phyloP scores from a whole-genome alignment of 352 stramenopile species.

The Phytophthora cryptogea region DNA sequence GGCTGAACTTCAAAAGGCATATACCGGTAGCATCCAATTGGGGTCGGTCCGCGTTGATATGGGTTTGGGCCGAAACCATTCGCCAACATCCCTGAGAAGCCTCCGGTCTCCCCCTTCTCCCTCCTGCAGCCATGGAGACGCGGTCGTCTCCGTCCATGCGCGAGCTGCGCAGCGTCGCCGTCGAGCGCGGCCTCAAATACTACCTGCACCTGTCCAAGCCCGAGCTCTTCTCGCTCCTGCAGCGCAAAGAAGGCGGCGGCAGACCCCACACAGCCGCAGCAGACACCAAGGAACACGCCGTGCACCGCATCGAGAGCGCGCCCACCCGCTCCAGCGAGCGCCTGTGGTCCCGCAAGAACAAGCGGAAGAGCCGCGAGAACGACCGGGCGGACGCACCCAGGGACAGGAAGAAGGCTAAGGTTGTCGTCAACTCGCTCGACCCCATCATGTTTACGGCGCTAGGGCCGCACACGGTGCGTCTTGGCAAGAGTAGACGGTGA shows the following conservation, averaged over 20 bases:
- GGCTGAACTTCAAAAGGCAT: conserved; percentile 21
- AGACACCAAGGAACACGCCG: conserved; percentile 19
- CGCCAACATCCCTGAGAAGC: conserved; percentile 29
- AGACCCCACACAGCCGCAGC: conserved; percentile 1
- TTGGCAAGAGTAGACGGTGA: background rate
- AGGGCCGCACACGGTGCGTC: conserved; percentile 69
- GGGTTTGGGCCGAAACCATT: conserved; percentile 41
- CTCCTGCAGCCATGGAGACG: conserved; percentile 62
- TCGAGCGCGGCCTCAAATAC: conserved; percentile 83
- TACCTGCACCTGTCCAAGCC: conserved; percentile 83
- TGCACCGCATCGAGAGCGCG: conserved; percentile 23
- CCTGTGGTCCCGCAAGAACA: conserved; percentile 48
- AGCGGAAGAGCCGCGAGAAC: conserved; percentile 50
- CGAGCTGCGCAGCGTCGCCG: conserved; percentile 69
- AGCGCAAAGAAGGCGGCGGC: conserved; percentile 74
- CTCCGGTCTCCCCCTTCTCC: background rate
- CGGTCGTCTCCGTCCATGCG: conserved; percentile 82
- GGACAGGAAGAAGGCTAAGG: conserved; percentile 61
- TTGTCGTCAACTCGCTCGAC: conserved; percentile 77
- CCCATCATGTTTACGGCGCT: conserved; percentile 89
- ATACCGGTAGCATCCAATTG: conserved; percentile 28
- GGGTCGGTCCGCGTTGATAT: conserved; percentile 21
- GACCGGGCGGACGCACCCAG: conserved; percentile 19
- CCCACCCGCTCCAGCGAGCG: conserved; percentile 61
- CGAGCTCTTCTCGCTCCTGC: conserved; percentile 76